Percentiles rank a stretch among this genome's conserved stretches.
These are phyloP conservation scores for Rubus parviflorus DNA, from an alignment of 306 rosid species.

Conservation along the genomic window DNA sequence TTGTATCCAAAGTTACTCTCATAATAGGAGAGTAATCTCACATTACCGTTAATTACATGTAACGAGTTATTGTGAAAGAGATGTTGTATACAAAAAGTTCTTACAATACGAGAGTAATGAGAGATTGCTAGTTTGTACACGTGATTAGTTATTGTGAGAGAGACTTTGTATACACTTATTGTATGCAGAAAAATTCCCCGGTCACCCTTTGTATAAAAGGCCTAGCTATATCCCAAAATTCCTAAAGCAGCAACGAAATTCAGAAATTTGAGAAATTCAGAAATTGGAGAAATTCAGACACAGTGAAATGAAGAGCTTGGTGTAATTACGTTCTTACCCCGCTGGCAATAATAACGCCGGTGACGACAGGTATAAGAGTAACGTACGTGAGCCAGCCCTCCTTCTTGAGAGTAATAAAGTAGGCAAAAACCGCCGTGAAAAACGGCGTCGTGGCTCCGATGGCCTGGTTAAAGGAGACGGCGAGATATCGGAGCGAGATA, in stretches of 20 bases:
- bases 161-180: neutral
- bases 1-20: neutral
- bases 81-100: neutral
- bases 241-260: neutral
- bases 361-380: constrained; percentile 85
- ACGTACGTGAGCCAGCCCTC: constrained; percentile 92
- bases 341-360: constrained; percentile 93
- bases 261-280: too few species aligned
- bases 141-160: neutral
- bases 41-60: neutral
- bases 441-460: constrained; percentile 95
- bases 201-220: neutral
- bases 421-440: constrained; percentile 93
- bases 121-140: neutral
- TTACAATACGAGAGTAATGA: neutral
- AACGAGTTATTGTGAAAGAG: neutral
- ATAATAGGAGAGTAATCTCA: neutral
- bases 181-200: neutral
- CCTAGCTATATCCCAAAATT: neutral
- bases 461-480: constrained; percentile 91
- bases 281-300: neutral
- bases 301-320: neutral
- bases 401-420: constrained; percentile 73
- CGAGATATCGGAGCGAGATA: constrained; percentile 83
- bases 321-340: constrained; percentile 52